Evolutionary conservation across 768 basidiomycete species (phyloP).

Genomic region (Collybia sordida): DNA sequence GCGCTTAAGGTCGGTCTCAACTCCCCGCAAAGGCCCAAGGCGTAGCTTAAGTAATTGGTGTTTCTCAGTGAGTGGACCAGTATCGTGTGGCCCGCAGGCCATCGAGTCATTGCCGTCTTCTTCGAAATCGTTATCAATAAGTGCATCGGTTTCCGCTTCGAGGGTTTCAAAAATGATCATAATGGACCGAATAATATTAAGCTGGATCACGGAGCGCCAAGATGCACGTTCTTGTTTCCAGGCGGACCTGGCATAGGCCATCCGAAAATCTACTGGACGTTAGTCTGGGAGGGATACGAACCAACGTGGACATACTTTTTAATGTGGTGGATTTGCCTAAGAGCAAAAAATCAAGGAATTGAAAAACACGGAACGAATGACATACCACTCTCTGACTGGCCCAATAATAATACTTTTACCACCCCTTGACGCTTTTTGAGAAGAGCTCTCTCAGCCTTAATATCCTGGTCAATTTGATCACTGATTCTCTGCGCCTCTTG

Average conservation of each 20-base stretch:
- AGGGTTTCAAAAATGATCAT: constrained; percentile 61
- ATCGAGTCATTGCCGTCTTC: constrained; percentile 26
- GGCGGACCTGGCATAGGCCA: constrained; percentile 57
- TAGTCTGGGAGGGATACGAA: background rate
- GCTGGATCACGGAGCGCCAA: constrained; percentile 76
- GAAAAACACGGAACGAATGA: no score
- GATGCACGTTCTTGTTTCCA: constrained; percentile 67
- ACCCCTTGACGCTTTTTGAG: constrained; percentile 43
- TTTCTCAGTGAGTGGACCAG: constrained; percentile 22
- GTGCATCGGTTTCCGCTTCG: constrained; percentile 31
- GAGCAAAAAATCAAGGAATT: no score
- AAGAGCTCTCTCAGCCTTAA: constrained; percentile 42
- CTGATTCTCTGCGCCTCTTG: constrained; percentile 58
- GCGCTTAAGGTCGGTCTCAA: constrained; percentile 38
- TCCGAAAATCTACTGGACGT: constrained; percentile 57
- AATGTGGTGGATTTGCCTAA: constrained; percentile 52
- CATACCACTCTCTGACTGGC: constrained; percentile 57
- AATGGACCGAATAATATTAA: constrained; percentile 72
- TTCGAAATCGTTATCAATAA: constrained; percentile 1
- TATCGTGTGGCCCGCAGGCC: constrained; percentile 17
- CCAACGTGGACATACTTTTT: constrained; percentile 45
- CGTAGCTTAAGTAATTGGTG: constrained; percentile 35
- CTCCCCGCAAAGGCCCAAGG: constrained; percentile 38
- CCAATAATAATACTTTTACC: constrained; percentile 54
- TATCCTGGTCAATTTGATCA: constrained; percentile 56